These are phyloP conservation scores for Articulospora tetracladia DNA, from an alignment of 495 filamentous ascomycete species.

Conservation along the genomic window DNA sequence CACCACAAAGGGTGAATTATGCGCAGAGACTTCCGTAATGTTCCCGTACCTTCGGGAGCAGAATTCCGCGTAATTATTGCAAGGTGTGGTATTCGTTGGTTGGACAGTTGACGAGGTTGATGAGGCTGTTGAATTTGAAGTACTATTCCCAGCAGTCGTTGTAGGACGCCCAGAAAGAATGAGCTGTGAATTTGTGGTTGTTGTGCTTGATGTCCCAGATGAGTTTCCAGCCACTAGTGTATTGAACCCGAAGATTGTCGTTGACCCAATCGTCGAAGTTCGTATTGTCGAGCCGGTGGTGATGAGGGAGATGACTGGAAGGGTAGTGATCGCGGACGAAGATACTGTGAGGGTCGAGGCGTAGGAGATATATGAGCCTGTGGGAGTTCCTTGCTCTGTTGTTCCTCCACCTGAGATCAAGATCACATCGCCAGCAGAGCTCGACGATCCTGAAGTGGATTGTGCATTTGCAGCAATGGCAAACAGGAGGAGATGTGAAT, in stretches of 20 bases:
- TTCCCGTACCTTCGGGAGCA: slow-evolving; percentile 82
- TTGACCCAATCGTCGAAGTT: slow-evolving; percentile 22
- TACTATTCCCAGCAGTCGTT: slow-evolving; percentile 25
- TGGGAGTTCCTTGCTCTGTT: slow-evolving; percentile 30
- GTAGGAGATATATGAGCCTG: slow-evolving; percentile 37
- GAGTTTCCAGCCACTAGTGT: slow-evolving; percentile 26
- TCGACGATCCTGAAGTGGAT: not conserved
- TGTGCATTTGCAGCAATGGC: slow-evolving; percentile 22
- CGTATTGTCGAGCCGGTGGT: slow-evolving; percentile 19
- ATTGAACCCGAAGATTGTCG: slow-evolving; percentile 20
- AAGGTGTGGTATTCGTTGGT: slow-evolving; percentile 67
- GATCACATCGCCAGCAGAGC: slow-evolving; percentile 7
- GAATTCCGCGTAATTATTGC: slow-evolving; percentile 83
- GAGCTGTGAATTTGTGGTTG: slow-evolving; percentile 11
- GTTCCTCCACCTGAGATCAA: slow-evolving; percentile 14
- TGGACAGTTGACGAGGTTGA: slow-evolving; percentile 37
- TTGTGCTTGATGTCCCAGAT: slow-evolving; percentile 22
- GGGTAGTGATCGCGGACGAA: slow-evolving; percentile 18
- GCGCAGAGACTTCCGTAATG: slow-evolving; percentile 80
- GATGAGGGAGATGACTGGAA: slow-evolving; percentile 15
- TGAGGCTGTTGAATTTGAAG: slow-evolving; percentile 31
- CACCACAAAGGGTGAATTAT: slow-evolving; percentile 82
- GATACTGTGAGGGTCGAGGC: slow-evolving; percentile 32
- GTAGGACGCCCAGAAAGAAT: slow-evolving; percentile 35
- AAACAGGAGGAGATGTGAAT: slow-evolving; percentile 22